Conservation (phyloP, 2,329 filamentous ascomycete species). For the Colletotrichum zoysiae region DNA sequence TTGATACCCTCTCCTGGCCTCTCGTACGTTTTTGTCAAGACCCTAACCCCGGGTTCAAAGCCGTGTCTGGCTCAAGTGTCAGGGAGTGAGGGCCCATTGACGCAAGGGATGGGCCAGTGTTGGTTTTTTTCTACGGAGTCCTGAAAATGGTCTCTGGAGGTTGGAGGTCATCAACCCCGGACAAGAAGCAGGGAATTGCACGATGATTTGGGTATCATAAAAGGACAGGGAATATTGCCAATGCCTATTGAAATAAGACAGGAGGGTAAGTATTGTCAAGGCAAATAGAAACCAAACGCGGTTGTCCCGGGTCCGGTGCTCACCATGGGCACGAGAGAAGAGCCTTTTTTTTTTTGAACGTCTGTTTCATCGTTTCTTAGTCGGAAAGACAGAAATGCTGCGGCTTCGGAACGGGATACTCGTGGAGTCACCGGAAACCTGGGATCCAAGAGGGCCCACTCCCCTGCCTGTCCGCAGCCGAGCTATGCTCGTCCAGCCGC, state of each 20-base stretch:
- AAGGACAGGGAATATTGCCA: background rate
- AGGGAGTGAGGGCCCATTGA: background rate
- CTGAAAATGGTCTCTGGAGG: background rate
- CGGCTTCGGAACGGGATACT: too few species aligned
- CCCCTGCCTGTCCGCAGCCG: background rate
- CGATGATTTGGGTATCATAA: background rate
- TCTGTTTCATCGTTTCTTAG: too few species aligned
- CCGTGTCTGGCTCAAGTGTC: background rate
- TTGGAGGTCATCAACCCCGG: background rate
- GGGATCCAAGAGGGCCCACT: background rate
- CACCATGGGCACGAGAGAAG: background rate
- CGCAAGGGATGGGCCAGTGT: too few species aligned
- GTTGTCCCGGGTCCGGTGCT: background rate
- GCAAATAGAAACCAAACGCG: background rate
- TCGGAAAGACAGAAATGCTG: too few species aligned
- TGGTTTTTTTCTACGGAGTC: background rate
- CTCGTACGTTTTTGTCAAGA: background rate
- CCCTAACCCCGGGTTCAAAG: background rate
- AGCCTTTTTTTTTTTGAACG: too few species aligned
- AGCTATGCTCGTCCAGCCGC: background rate
- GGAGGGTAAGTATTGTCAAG: background rate
- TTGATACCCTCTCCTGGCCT: background rate
- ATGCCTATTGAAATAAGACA: background rate
- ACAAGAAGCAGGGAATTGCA: background rate
- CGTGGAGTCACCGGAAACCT: too few species aligned